phyloP scores from a whole-genome alignment of 768 basidiomycete genomes.

The Phlebiopsis gigantea region DNA sequence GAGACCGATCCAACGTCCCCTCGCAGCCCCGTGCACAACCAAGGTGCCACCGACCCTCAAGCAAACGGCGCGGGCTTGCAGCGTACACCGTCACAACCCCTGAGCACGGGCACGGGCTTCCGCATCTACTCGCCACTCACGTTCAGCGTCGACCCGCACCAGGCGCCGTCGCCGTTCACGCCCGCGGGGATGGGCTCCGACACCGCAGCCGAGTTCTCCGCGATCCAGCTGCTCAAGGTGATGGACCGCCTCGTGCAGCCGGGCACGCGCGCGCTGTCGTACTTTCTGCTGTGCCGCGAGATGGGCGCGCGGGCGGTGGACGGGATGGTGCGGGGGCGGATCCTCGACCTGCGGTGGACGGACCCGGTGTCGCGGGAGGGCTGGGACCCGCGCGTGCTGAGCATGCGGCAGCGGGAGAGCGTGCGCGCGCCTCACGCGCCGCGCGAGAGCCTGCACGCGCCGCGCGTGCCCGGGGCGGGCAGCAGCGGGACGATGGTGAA shows the following conservation, averaged over 20 bases:
- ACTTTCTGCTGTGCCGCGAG: conserved; percentile 79
- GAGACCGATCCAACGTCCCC: conserved; percentile 20
- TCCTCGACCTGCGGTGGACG: conserved; percentile 75
- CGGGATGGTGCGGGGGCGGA: conserved; percentile 75
- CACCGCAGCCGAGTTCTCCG: conserved; percentile 64
- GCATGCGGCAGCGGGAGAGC: conserved; percentile 19
- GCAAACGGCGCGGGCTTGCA: conserved; percentile 15
- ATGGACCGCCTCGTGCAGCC: conserved; percentile 73
- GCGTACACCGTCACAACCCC: conserved; percentile 17
- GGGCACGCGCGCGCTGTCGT: conserved; percentile 60
- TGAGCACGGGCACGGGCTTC: conserved; percentile 26
- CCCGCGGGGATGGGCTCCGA: conserved; percentile 31
- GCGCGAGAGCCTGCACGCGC: conserved; percentile 18
- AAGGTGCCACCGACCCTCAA: conserved; percentile 15
- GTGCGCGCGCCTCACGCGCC: too few relatives aligned
- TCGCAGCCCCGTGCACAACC: conserved; percentile 18
- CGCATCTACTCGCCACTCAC: conserved; percentile 33
- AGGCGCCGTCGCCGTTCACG: conserved; percentile 18
- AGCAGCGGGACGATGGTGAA: conserved; percentile 38
- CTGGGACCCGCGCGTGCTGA: conserved; percentile 24
- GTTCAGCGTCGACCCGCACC: conserved; percentile 22
- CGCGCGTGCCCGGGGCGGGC: conserved; percentile 15
- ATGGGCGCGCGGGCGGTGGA: conserved; percentile 81
- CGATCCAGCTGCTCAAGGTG: conserved; percentile 74
- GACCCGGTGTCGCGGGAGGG: conserved; percentile 59